phyloP scores from a whole-genome alignment of 2,329 filamentous ascomycete genomes.

The Diplocarpon mali region DNA sequence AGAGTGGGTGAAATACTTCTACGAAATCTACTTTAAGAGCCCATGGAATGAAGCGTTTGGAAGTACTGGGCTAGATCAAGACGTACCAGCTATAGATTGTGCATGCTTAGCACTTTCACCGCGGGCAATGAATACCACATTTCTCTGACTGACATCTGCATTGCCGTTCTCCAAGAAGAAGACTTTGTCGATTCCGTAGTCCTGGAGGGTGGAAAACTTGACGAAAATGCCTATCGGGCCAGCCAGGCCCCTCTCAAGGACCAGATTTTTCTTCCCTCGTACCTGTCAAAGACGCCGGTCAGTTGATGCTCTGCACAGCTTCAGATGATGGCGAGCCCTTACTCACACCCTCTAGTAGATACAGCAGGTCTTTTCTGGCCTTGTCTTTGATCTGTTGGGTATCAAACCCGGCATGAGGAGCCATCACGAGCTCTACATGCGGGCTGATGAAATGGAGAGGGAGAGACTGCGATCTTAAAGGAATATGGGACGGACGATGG shows the following conservation, averaged over 20 bases:
- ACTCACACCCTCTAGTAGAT: slow-evolving; percentile 91
- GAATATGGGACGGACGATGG: background rate
- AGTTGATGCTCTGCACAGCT: slow-evolving; percentile 22
- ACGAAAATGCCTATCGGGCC: slow-evolving; percentile 84
- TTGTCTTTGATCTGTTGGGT: slow-evolving; percentile 67
- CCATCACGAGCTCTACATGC: slow-evolving; percentile 51
- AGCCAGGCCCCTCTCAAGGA: slow-evolving; percentile 82
- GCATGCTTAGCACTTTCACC: slow-evolving; percentile 82
- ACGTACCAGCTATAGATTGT: slow-evolving; percentile 73
- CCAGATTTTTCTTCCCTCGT: slow-evolving; percentile 95
- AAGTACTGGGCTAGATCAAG: background rate
- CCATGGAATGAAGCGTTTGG: slow-evolving; percentile 22
- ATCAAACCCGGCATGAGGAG: slow-evolving; percentile 60
- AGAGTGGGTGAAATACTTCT: slow-evolving; percentile 40
- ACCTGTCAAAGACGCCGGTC: slow-evolving; percentile 47
- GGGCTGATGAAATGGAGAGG: slow-evolving; percentile 16
- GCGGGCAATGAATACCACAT: slow-evolving; percentile 85
- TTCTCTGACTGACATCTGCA: slow-evolving; percentile 85
- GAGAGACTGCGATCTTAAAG: background rate
- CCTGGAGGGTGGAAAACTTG: slow-evolving; percentile 89
- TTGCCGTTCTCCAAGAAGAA: slow-evolving; percentile 96
- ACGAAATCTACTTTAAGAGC: slow-evolving; percentile 51
- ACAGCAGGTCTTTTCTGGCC: slow-evolving; percentile 78
- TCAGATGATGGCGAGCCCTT: slow-evolving; percentile 18
- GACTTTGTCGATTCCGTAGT: slow-evolving; percentile 96